phyloP scores from a whole-genome alignment of 1,284 basidiomycete genomes.

The Agroathelia rolfsii region DNA sequence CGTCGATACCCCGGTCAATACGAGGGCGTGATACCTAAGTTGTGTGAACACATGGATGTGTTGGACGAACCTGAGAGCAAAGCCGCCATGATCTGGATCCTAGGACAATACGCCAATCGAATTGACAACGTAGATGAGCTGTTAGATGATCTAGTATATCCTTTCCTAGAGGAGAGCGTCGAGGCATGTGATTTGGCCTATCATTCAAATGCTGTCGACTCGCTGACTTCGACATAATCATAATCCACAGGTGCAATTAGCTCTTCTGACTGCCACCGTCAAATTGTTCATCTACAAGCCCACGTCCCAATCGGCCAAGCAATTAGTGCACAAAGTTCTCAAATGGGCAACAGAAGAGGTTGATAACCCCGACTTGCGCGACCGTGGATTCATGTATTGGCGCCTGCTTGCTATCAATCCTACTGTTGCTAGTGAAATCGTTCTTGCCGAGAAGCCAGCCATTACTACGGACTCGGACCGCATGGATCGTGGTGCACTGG shows the following conservation, averaged over 20 bases:
- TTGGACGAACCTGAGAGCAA: constrained; percentile 96
- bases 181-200: constrained; percentile 47
- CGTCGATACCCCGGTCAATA: constrained; percentile 94
- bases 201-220: neutral
- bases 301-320: constrained; percentile 76
- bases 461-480: constrained; percentile 98
- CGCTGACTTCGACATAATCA: no score
- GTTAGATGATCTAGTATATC: constrained; percentile 85
- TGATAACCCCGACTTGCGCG: constrained; percentile 94
- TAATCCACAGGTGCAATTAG: constrained; percentile 76
- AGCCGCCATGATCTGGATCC: constrained; percentile 96
- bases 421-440: constrained; percentile 79
- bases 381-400: constrained; percentile 99
- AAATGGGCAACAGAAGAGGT: constrained; percentile 97
- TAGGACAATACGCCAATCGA: constrained; percentile 93
- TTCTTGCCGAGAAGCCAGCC: constrained; percentile 89
- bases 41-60: constrained; percentile 88
- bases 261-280: constrained; percentile 89
- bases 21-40: constrained; percentile 86
- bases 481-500: constrained; percentile 92
- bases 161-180: constrained; percentile 88
- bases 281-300: constrained; percentile 95
- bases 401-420: constrained; percentile 93
- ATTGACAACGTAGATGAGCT: constrained; percentile 96
- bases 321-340: constrained; percentile 89